phyloP scores from a whole-genome alignment of 75 land plant genomes.

The Gnetum montanum region DNA sequence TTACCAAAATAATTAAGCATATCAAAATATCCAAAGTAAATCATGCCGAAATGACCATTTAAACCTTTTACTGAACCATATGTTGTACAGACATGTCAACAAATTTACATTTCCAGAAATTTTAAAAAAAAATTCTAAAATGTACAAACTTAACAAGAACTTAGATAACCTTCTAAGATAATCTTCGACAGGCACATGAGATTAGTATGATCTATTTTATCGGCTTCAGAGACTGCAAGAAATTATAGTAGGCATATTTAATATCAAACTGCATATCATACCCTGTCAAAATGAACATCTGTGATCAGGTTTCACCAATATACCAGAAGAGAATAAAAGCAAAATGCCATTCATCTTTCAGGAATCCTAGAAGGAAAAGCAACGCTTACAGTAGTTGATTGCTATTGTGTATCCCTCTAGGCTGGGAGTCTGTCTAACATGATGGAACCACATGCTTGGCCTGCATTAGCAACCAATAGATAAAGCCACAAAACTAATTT shows the following conservation, averaged over 20 bases:
- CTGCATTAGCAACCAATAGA: constrained; percentile 25
- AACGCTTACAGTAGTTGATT: constrained; percentile 67
- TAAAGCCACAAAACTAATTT: no score
- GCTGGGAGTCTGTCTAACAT: constrained; percentile 79
- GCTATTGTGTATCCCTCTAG: constrained; percentile 65
- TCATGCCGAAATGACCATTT: no score
- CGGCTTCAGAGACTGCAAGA: constrained; percentile 49
- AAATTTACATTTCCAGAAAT: no score
- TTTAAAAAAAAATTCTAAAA: no score
- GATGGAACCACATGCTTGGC: constrained; percentile 97
- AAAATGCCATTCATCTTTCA: neutral
- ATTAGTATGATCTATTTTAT: no score
- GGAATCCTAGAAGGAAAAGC: neutral
- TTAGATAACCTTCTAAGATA: no score
- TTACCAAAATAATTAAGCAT: no score
- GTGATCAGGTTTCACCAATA: neutral
- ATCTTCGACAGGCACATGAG: no score
- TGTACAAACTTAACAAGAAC: no score
- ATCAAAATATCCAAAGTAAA: no score
- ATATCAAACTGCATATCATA: constrained; percentile 96
- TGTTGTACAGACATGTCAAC: no score
- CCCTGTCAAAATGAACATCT: constrained; percentile 46
- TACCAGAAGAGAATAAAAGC: neutral
- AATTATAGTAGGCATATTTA: constrained; percentile 89
- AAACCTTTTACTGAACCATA: no score